Percentiles rank a stretch among this genome's conserved stretches.
These are phyloP conservation scores for Xerocomus potaroensis DNA, from an alignment of 768 basidiomycete species.

Conservation along the genomic window DNA sequence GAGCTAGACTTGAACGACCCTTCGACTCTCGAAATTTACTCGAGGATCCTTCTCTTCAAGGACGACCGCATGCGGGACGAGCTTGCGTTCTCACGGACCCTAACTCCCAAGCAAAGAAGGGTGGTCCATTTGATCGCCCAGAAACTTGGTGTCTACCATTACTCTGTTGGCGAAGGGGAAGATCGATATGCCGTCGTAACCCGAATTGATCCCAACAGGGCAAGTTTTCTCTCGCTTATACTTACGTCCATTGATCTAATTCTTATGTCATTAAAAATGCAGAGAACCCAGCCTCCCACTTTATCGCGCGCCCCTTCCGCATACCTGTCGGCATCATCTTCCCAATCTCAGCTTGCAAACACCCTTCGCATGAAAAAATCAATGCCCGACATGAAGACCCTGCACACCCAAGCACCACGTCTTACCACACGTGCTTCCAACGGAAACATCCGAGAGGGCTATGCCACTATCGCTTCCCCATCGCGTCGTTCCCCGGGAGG, in stretches of 20 bases:
- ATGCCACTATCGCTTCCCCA: constrained; percentile 82
- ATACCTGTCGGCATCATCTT: constrained; percentile 58
- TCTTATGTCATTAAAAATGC: constrained; percentile 16
- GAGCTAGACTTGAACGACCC: constrained; percentile 97
- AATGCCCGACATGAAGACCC: constrained; percentile 95
- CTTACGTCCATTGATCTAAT: constrained; percentile 12
- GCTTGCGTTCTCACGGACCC: constrained; percentile 88
- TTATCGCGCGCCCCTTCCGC: constrained; percentile 80
- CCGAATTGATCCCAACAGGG: constrained; percentile 80
- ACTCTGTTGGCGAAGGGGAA: constrained; percentile 89
- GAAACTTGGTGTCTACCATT: constrained; percentile 93
- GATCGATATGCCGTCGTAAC: constrained; percentile 94
- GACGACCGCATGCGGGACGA: constrained; percentile 97
- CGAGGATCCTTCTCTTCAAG: constrained; percentile 93
- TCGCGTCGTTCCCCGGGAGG: constrained; percentile 70
- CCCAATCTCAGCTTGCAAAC: constrained; percentile 39
- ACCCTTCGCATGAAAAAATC: constrained; percentile 91
- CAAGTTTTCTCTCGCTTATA: constrained; percentile 35
- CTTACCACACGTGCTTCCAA: constrained; percentile 79
- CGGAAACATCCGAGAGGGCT: constrained; percentile 82
- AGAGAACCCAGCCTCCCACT: constrained; percentile 49
- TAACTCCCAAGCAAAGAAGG: constrained; percentile 80
- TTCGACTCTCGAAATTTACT: constrained; percentile 94
- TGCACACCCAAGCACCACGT: constrained; percentile 76
- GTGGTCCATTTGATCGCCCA: constrained; percentile 96